A percentile compares a stretch with the other conserved stretches of the same genome.
Conservation (phyloP, 2,329 filamentous ascomycete species). For the Scleromitrula shiraiana region DNA sequence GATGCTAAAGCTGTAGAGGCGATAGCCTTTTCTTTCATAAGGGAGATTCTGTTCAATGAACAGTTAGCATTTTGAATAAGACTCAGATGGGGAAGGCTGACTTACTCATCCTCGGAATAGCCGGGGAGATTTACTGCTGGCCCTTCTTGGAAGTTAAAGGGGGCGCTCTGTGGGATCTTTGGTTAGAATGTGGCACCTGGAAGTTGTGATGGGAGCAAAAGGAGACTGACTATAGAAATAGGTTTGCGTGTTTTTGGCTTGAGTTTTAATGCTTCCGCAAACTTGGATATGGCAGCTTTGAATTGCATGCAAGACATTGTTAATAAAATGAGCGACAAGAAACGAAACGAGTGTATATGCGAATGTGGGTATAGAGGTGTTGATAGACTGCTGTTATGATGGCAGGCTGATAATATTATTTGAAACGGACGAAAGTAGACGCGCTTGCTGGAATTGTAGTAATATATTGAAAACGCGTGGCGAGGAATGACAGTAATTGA, state of each 20-base stretch:
- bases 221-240: constrained; percentile 15
- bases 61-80: background rate
- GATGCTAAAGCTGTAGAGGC: constrained; percentile 25
- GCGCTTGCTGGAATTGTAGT: constrained; percentile 5
- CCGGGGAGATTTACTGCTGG: constrained; percentile 45
- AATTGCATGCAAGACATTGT: constrained; percentile 15
- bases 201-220: background rate
- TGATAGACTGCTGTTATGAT: background rate
- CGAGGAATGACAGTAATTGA: constrained; percentile 10
- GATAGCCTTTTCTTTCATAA: constrained; percentile 29
- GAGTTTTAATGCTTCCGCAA: constrained; percentile 13
- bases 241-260: constrained; percentile 14
- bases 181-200: constrained; percentile 11
- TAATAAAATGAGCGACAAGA: background rate
- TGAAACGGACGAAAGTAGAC: constrained; percentile 1
- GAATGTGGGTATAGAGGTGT: background rate
- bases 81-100: constrained; percentile 12
- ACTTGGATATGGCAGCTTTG: constrained; percentile 12
- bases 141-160: constrained; percentile 49
- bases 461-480: constrained; percentile 12
- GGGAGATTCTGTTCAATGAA: constrained; percentile 19
- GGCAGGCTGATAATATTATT: background rate
- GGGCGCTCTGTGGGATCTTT: constrained; percentile 41
- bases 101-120: constrained; percentile 52
- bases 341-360: constrained; percentile 1